These are phyloP conservation scores for Haematococcus lacustris DNA, from an alignment of 139 green algal species.

Conservation along the genomic window DNA sequence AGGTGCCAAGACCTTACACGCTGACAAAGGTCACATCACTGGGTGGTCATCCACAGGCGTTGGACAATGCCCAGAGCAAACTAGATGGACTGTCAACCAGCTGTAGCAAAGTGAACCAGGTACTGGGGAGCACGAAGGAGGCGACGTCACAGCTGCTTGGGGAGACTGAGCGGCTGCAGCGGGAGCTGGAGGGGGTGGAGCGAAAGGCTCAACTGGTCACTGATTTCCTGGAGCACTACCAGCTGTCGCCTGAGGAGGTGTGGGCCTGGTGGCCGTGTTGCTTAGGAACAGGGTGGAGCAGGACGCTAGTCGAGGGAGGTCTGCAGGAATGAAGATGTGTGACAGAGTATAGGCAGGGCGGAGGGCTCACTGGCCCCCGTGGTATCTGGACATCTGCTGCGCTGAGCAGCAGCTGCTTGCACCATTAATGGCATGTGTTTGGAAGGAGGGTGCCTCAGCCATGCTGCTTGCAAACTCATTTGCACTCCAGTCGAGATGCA, in stretches of 20 bases:
- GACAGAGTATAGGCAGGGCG: not conserved
- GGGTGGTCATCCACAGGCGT: constrained; percentile 32
- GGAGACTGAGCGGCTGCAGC: constrained; percentile 46
- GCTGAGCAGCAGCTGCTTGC: too few species aligned
- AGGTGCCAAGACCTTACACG: not conserved
- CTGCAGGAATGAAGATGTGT: not conserved
- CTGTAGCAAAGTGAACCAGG: constrained; percentile 46
- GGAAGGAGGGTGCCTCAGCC: not conserved
- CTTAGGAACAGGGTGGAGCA: not conserved
- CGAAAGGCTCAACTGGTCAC: constrained; percentile 54
- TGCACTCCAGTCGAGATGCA: not conserved
- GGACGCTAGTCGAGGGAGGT: not conserved
- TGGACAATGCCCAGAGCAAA: constrained; percentile 73
- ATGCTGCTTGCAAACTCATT: not conserved
- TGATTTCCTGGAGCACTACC: constrained; percentile 86
- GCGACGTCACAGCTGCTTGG: constrained; percentile 40
- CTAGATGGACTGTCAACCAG: constrained; percentile 55
- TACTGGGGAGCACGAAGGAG: constrained; percentile 27
- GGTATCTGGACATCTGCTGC: too few species aligned
- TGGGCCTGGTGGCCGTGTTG: not conserved
- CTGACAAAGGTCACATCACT: not conserved
- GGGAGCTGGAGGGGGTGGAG: constrained; percentile 46
- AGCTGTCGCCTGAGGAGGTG: constrained; percentile 76
- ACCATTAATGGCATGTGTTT: not conserved
- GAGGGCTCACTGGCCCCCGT: too few species aligned